Percentiles rank a stretch among this genome's conserved stretches.
phyloP scores from a whole-genome alignment of 2,329 filamentous ascomycete genomes.

The Sporothrix humicola region DNA sequence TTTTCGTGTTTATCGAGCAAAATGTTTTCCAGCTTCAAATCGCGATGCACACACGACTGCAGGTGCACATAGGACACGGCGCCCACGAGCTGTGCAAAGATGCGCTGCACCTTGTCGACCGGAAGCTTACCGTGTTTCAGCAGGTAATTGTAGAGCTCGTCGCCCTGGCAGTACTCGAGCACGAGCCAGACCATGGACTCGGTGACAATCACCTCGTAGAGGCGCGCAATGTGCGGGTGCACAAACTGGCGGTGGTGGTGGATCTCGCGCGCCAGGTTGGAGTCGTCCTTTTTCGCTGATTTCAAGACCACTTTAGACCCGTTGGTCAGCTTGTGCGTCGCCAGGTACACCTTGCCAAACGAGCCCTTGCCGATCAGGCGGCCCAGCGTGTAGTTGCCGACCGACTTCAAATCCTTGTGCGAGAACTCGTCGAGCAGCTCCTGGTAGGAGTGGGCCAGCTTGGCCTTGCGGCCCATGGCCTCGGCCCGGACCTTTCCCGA shows the following conservation, averaged over 20 bases:
- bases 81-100: constrained; percentile 93
- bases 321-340: constrained; percentile 96
- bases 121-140: constrained; percentile 84
- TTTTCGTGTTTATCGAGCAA: constrained; percentile 95
- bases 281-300: constrained; percentile 93
- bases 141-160: constrained; percentile 96
- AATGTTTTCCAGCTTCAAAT: constrained; percentile 96
- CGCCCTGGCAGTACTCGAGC: constrained; percentile 93
- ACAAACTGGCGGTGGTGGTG: constrained; percentile 98
- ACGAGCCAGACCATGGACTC: constrained; percentile 95
- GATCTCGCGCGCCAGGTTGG: constrained; percentile 95
- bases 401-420: constrained; percentile 84
- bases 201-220: constrained; percentile 98
- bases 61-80: constrained; percentile 94
- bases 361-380: constrained; percentile 95
- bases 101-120: constrained; percentile 87
- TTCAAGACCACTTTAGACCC: constrained; percentile 99
- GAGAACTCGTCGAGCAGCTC: constrained; percentile 97
- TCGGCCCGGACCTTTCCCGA: constrained; percentile 74
- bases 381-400: constrained; percentile 93
- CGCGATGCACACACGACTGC: constrained; percentile 93
- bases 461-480: constrained; percentile 71
- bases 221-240: constrained; percentile 92
- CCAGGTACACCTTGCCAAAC: constrained; percentile 97
- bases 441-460: constrained; percentile 96